Conservation (phyloP, 148 eudicot genomes). For the Cornus kousa region DNA sequence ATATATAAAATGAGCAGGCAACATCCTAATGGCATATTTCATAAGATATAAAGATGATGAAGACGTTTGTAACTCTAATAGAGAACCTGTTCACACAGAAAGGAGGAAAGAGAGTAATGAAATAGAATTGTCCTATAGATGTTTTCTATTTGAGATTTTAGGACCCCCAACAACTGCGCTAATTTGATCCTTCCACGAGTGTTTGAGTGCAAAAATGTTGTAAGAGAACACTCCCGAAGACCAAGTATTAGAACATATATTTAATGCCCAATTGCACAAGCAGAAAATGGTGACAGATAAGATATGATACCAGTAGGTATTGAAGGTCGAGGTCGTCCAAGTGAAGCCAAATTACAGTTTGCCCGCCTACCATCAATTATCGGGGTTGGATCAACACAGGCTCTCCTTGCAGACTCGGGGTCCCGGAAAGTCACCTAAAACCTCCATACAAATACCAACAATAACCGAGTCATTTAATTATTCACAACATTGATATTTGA, state of each 20-base stretch:
- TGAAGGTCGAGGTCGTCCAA: conserved; percentile 82
- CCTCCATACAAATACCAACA: conserved; percentile 56
- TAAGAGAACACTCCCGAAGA: background rate
- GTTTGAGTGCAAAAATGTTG: background rate
- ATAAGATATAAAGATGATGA: conserved; percentile 4
- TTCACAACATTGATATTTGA: background rate
- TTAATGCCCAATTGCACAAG: background rate
- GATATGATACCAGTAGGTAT: conserved; percentile 47
- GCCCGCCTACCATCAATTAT: conserved; percentile 94
- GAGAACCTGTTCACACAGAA: background rate
- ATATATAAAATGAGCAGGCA: no score
- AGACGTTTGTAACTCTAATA: background rate
- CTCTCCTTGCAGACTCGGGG: conserved; percentile 89
- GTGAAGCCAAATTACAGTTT: conserved; percentile 93
- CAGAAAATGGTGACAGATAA: background rate
- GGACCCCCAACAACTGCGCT: background rate
- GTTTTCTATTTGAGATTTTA: background rate
- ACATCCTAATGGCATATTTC: conserved; percentile 7
- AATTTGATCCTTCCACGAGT: background rate
- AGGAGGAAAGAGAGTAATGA: background rate
- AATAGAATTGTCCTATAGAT: background rate
- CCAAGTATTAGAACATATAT: background rate
- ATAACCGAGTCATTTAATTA: conserved; percentile 31
- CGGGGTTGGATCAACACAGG: conserved; percentile 88
- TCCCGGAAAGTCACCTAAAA: conserved; percentile 97